Evolutionary conservation across 495 filamentous ascomycete species (phyloP), one percentile per base, ranked within the genome.

Genomic region (Entonaema liquescens): DNA sequence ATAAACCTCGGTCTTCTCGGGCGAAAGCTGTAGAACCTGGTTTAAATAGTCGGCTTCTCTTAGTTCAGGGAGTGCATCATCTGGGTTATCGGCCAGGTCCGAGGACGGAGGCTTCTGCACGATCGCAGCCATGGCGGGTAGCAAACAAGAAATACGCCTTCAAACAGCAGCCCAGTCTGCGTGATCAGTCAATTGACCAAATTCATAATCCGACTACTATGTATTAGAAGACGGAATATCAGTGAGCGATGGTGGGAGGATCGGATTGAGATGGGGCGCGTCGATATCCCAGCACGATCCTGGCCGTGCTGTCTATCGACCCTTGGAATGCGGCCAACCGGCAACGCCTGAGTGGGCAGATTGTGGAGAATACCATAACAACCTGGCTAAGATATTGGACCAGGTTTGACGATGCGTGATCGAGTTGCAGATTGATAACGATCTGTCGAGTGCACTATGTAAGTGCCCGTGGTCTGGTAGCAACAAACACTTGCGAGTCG

Each of bases 1-100:
- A 11, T 82, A 76, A 7, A 66, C 78, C 63, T 85, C 83, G 40
- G 81, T 77, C 19, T 66, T 62, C 35, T 74, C 78, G 54, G 58
- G 54, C n/a, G 79, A 60, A 8, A 79, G 72, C 31, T 74, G 79
- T 26, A 87, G 63, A 40, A 87, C 84, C 67, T 84, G 79, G 28
- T 59, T 69, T 28, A 73, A 53, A 66, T 86, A 86, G 19, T 78
- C 79, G 61, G 73, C 73, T 33, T 82, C 81, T 74, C 59, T 65
- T 31, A 83, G 77, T 62, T 84, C 81, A 57, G 81, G 79, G 29
- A 62, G 63, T 36, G n/a, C 47, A 13, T 60, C 65, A 47, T 67
- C 64, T 28, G 35, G 38, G 49, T 40, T 67, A 23, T 63, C 58
- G 44, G 65, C 53, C 19, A 63, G 47, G 55, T 72, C 66, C 49